These are phyloP conservation scores for Kwoniella dendrophila DNA, from an alignment of 768 basidiomycete species.

Conservation along the genomic window DNA sequence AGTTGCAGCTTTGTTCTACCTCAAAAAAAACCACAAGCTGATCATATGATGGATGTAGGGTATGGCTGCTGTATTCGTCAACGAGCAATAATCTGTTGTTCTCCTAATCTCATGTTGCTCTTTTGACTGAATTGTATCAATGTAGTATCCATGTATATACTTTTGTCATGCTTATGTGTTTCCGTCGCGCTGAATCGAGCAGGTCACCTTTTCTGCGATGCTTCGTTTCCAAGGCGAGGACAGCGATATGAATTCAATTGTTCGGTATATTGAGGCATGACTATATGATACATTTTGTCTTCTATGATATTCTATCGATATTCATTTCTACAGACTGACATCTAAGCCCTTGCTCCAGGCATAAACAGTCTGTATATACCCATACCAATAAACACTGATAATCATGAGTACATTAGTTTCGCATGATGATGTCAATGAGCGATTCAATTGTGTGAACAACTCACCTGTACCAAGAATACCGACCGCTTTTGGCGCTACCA, in stretches of 20 bases:
- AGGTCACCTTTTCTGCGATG: background rate
- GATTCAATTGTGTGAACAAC: conserved; percentile 6
- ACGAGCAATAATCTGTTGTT: conserved; percentile 45
- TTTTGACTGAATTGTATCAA: conserved; percentile 4
- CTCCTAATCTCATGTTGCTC: background rate
- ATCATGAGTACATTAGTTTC: background rate
- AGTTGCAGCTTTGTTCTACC: background rate
- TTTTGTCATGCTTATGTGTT: background rate
- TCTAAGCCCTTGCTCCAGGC: conserved; percentile 1
- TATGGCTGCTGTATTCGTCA: conserved; percentile 51
- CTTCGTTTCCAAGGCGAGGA: background rate
- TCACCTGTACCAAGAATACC: conserved; percentile 45
- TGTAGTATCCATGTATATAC: background rate
- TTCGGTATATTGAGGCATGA: background rate
- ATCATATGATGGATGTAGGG: conserved; percentile 10
- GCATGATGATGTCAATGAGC: background rate
- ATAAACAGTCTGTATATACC: conserved; percentile 22
- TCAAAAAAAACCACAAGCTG: background rate
- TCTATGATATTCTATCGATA: background rate
- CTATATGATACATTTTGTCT: background rate
- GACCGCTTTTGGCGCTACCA: conserved; percentile 32
- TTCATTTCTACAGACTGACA: background rate
- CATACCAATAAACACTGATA: conserved; percentile 22
- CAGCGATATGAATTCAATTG: background rate
- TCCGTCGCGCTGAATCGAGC: background rate